phyloP scores from a whole-genome alignment of 75 land plant species.

The Selaginella moellendorffii region DNA sequence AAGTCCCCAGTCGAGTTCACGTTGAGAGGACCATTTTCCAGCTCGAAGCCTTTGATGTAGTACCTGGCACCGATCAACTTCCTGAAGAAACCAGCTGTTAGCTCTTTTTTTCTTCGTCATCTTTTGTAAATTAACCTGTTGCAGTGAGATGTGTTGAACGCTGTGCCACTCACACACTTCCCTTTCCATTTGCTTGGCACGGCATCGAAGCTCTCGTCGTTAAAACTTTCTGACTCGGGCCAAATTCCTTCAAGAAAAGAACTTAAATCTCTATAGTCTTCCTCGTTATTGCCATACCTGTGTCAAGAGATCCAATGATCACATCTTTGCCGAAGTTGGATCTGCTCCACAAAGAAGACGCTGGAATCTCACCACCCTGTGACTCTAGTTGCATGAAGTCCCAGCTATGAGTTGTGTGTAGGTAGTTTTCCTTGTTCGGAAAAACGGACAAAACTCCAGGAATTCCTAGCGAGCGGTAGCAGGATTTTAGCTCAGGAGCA shows the following conservation, averaged over 20 bases:
- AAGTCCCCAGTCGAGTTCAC: neutral
- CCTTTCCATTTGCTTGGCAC: slow-evolving; percentile 14
- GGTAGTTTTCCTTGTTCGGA: slow-evolving; percentile 5
- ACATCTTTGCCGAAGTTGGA: slow-evolving; percentile 14
- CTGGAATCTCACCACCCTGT: neutral
- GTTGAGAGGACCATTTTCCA: slow-evolving; percentile 10
- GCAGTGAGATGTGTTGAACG: slow-evolving; percentile 9
- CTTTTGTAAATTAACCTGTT: neutral
- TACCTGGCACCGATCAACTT: slow-evolving; percentile 5
- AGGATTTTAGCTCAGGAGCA: too few species aligned
- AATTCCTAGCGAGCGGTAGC: too few species aligned
- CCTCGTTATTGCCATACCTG: slow-evolving; percentile 30
- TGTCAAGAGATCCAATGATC: slow-evolving; percentile 70
- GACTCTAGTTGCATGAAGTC: neutral
- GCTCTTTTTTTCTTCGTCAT: neutral
- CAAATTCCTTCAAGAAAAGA: slow-evolving; percentile 8
- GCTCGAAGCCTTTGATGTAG: slow-evolving; percentile 3
- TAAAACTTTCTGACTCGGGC: slow-evolving; percentile 12
- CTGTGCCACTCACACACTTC: neutral
- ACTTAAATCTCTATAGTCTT: neutral
- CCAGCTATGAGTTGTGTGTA: slow-evolving; percentile 1
- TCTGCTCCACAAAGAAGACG: slow-evolving; percentile 1
- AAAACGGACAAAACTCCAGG: slow-evolving; percentile 7
- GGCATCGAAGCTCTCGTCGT: slow-evolving; percentile 8
- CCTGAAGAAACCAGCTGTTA: neutral